Conservation (phyloP, 345 rosid species). For the Durio zibethinus region DNA sequence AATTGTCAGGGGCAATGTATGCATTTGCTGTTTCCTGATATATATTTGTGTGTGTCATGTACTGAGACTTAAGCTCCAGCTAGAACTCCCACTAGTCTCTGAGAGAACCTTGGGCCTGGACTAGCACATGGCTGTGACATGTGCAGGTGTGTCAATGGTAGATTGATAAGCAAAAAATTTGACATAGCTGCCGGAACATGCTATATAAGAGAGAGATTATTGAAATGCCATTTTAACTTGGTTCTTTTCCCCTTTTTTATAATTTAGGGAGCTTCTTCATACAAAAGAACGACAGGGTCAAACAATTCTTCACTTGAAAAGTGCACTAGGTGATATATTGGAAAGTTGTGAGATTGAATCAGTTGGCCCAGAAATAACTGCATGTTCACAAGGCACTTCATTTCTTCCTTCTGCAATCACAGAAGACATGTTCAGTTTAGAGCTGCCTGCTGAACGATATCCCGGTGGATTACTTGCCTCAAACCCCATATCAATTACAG, state of each 20-base stretch:
- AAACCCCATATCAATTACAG: conserved; percentile 32
- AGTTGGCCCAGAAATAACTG: conserved; percentile 47
- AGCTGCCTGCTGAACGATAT: conserved; percentile 30
- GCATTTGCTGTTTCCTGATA: neutral
- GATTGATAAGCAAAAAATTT: no score
- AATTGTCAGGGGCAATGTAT: neutral
- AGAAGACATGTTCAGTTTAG: conserved; percentile 47
- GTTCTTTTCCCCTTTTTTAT: neutral
- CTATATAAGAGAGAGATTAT: neutral
- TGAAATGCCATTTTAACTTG: neutral
- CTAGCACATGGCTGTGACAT: neutral
- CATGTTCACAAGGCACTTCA: conserved; percentile 54
- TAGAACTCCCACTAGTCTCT: no score
- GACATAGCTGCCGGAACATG: neutral
- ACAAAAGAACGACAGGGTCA: conserved; percentile 43
- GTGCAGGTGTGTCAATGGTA: neutral
- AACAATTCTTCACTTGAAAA: conserved; percentile 36
- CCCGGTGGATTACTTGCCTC: conserved; percentile 38
- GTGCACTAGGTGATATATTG: conserved; percentile 45
- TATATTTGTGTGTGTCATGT: neutral
- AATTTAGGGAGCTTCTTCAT: conserved; percentile 50
- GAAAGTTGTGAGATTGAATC: conserved; percentile 63
- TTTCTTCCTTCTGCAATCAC: conserved; percentile 57
- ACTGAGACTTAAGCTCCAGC: no score
- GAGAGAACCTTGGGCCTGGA: no score